phyloP scores from a whole-genome alignment of 345 rosid species.

The Eucalyptus shirleyi region DNA sequence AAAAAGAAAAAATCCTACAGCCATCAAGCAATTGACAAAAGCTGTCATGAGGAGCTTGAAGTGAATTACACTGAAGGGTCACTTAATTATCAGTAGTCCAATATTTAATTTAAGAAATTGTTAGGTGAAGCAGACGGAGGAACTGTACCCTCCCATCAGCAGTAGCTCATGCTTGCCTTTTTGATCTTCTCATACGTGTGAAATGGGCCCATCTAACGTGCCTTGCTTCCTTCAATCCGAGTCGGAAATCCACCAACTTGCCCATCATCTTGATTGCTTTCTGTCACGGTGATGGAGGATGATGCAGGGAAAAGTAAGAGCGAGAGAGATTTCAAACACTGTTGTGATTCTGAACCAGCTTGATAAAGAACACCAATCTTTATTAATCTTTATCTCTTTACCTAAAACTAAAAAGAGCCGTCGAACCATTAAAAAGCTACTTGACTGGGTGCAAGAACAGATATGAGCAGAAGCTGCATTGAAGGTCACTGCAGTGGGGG shows the following conservation, averaged over 20 bases:
- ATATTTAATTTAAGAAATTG: background rate
- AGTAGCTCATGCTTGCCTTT: background rate
- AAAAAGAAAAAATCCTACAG: background rate
- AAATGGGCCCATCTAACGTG: slow-evolving; percentile 4
- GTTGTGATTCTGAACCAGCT: background rate
- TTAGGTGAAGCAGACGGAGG: background rate
- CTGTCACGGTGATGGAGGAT: background rate
- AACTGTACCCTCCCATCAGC: background rate
- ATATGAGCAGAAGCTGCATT: background rate
- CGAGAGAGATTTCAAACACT: background rate
- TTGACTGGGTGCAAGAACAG: background rate
- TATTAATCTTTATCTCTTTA: background rate
- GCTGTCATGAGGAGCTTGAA: background rate
- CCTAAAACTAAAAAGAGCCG: background rate
- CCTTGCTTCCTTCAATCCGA: slow-evolving; percentile 11
- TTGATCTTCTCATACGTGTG: background rate
- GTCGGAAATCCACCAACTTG: slow-evolving; percentile 17
- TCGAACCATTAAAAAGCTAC: background rate
- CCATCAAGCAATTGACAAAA: background rate
- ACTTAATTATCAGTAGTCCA: background rate
- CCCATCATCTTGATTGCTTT: background rate
- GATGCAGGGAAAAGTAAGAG: background rate
- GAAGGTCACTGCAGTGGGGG: background rate
- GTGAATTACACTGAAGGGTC: background rate
- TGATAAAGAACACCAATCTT: background rate